Percentiles rank a stretch among this genome's conserved stretches.
Conservation (phyloP, 331 rosid genomes). For the Ulmus americana region DNA sequence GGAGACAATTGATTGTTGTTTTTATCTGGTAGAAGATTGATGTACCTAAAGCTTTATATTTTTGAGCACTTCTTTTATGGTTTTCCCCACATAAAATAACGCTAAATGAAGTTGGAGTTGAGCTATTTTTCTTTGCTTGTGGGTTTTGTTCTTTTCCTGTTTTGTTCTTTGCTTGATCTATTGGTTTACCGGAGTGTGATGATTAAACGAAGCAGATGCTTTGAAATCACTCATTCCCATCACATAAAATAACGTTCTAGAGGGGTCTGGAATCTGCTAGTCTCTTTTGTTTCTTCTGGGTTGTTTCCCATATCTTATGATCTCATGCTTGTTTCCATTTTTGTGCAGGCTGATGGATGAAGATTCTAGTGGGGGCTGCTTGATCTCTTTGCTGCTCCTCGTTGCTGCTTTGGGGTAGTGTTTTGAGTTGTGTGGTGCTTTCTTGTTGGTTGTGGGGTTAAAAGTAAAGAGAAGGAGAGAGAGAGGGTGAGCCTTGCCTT, state of each 20-base stretch:
- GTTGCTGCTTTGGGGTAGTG: constrained; percentile 19
- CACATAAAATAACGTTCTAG: constrained; percentile 47
- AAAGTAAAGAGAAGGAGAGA: constrained; percentile 5
- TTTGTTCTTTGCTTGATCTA: constrained; percentile 30
- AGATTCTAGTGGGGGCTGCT: constrained; percentile 27
- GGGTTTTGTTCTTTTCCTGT: constrained; percentile 15
- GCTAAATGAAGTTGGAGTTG: constrained; percentile 6
- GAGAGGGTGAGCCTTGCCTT: constrained; percentile 5
- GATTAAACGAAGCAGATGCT: constrained; percentile 12
- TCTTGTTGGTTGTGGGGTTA: neutral
- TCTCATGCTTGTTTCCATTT: constrained; percentile 23
- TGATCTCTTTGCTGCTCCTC: constrained; percentile 9
- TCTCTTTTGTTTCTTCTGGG: constrained; percentile 19
- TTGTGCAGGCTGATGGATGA: constrained; percentile 39
- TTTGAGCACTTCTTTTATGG: constrained; percentile 18
- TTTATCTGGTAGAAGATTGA: constrained; percentile 4
- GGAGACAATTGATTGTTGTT: constrained; percentile 1
- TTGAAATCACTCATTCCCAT: constrained; percentile 19
- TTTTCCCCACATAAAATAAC: constrained; percentile 47
- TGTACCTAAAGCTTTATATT: constrained; percentile 19
- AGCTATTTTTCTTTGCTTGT: constrained; percentile 12
- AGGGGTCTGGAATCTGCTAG: constrained; percentile 18
- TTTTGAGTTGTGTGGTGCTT: constrained; percentile 1
- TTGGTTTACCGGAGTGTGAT: constrained; percentile 12
- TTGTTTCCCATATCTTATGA: constrained; percentile 17